Conservation (phyloP, 176 grass and related monocot species). For the Carex scoparia region DNA sequence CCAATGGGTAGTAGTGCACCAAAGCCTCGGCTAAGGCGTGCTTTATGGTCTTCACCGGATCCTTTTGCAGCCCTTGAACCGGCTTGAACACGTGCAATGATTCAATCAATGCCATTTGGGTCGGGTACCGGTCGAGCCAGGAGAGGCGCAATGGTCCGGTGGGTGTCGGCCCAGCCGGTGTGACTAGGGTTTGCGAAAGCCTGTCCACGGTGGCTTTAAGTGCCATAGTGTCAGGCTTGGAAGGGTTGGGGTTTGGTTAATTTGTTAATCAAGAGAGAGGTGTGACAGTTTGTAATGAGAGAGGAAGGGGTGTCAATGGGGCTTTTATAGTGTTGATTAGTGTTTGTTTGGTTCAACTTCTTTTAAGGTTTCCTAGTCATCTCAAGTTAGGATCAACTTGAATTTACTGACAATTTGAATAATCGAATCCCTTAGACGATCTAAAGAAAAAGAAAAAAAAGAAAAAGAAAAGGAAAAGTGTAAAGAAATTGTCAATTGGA, state of each 20-base stretch:
- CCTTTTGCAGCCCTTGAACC: background rate
- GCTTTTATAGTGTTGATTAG: conserved; percentile 27
- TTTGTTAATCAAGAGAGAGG: background rate
- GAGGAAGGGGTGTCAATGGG: conserved; percentile 17
- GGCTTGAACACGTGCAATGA: conserved; percentile 79
- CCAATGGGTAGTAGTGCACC: conserved; percentile 67
- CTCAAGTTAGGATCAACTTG: background rate
- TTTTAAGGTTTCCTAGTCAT: conserved; percentile 7
- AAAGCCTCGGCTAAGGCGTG: conserved; percentile 39
- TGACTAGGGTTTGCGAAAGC: conserved; percentile 34
- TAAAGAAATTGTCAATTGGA: background rate
- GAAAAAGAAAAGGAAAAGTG: background rate
- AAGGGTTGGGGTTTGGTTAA: background rate
- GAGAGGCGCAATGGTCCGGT: conserved; percentile 45
- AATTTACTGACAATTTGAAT: background rate
- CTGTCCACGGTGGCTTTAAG: conserved; percentile 30
- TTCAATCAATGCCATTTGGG: conserved; percentile 87
- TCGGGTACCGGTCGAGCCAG: conserved; percentile 90
- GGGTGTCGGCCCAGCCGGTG: conserved; percentile 40
- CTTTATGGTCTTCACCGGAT: conserved; percentile 42
- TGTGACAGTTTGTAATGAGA: conserved; percentile 9
- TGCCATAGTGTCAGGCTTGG: conserved; percentile 9
- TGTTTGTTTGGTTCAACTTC: background rate
- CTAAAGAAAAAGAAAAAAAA: background rate
- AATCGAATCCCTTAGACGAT: background rate